Evolutionary conservation across 2,329 filamentous ascomycete genomes (phyloP), one percentile per base, ranked within the genome.

Genomic region (Fusarium beomiforme): DNA sequence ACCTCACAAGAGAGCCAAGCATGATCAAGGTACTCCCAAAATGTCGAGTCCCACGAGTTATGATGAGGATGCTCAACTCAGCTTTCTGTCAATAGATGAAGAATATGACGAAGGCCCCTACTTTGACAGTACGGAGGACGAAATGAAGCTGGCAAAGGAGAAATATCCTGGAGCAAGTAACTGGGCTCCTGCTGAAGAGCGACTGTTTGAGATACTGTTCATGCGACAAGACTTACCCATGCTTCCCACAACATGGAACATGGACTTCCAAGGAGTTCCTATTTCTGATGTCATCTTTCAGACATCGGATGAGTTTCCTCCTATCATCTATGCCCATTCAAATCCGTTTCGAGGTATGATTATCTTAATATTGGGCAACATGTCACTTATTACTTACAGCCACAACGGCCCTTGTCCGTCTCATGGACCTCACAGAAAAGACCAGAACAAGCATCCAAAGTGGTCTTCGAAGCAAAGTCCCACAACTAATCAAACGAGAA

Each of bases 101-200:
- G 53, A 70, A 21, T 65, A 69, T 7, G 64, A 70, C 7, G 59
- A 67, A 1, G 66, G n/a, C 14, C 46, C 41, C 7, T 51, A 53
- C 31, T 47, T 68, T 19, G 33, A 49, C 7, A 51, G 59, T 14
- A 64, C 74, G 29, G 46, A 58, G 12, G 75, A 79, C 13, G 80
- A 85, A 62, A 83, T 88, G 76, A 81, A 85, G 68, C 73, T 77
- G 43, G 83, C 86, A 72, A 85, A 83, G 76, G 59, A 72, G 31
- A 72, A 78, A 2, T 84, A 82, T 56, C 81, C 82, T 0, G 81
- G 81, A 26, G 81, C 85, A 42, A 82, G 82, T 47, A 79, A 82
- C 59, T 89, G 87, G 86, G 81, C 88, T 31, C 78, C 81, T 13
- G 84, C 84, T n/a, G 87, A 88, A 70, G 81, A 83, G 33, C 75